These are phyloP conservation scores for Dysphania ambrosioides DNA, from an alignment of 148 eudicot genomes.

Conservation along the genomic window DNA sequence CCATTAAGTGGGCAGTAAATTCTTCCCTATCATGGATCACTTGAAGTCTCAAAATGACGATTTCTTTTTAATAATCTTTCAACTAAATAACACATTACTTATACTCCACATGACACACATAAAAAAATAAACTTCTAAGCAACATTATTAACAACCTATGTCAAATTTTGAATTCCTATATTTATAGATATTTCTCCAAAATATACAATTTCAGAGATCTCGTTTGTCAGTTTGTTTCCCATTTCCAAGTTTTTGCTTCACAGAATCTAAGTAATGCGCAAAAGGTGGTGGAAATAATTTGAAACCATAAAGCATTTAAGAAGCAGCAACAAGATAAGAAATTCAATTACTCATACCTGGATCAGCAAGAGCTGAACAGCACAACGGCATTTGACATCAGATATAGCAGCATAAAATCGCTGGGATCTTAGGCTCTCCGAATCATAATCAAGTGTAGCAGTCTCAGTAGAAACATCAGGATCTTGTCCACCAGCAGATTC, in stretches of 20 bases:
- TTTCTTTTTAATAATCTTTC: too few relatives aligned
- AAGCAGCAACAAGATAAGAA: neutral
- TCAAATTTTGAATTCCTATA: neutral
- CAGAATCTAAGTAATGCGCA: too few relatives aligned
- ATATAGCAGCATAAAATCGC: slow-evolving; percentile 55
- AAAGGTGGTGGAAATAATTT: neutral
- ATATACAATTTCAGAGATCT: neutral
- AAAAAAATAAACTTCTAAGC: too few relatives aligned
- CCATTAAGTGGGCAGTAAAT: too few relatives aligned
- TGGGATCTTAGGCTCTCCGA: slow-evolving; percentile 46
- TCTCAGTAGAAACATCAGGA: slow-evolving; percentile 43
- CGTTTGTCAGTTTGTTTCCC: neutral
- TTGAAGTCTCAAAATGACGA: too few relatives aligned
- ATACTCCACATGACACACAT: too few relatives aligned
- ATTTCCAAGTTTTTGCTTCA: neutral
- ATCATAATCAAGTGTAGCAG: slow-evolving; percentile 44
- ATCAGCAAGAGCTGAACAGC: slow-evolving; percentile 90
- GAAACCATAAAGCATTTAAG: neutral
- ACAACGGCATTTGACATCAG: slow-evolving; percentile 77
- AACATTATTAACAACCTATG: neutral
- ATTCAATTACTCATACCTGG: slow-evolving; percentile 52
- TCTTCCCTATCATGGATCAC: too few relatives aligned
- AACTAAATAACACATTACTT: too few relatives aligned
- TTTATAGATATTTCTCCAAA: neutral
- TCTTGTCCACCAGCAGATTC: slow-evolving; percentile 37